Base-by-base conservation (phyloP, 2,329 filamentous ascomycete species). In the Talaromyces sp. region DNA sequence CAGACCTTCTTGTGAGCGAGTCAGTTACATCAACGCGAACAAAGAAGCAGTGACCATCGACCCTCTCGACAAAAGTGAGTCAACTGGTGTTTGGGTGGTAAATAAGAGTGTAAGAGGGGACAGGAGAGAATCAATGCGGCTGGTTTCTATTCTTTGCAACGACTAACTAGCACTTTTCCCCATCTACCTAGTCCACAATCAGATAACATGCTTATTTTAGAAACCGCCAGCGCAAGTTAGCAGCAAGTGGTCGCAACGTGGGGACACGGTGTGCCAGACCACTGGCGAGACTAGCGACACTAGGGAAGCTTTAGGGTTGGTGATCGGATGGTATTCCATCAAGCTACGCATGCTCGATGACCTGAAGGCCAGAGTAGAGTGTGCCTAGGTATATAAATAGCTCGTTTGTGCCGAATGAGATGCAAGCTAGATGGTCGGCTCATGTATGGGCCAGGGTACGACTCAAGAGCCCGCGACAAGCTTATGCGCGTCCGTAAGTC, bases 61-160 rank as follows among this genome's bases (percentile, higher is more conserved):
- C 47, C 22, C 43, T 52, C 45, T 37, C 24, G 59, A 39, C 45
- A 33, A 24, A 16, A 39, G 19, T 31, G 37, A 58, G 56, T 6
- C 27, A 31, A 31, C 3, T 31, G 27, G 27, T 43, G n/a, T 27
- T 45, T 24, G 56, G n/a, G 56, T 45, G 19, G 11, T 10, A 66
- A 66, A 56, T 57, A 59, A 68, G 50, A 62, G 45, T 65, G 52
- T 56, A 33, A 16, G 52, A 37, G 31, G 52, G 52, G 31, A n/a
- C 31, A 22, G 52, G 52, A 39, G 63, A 68, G 65, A 31, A 54
- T 27, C 62, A 47, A 27, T 58, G 66, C 68, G 67, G 60, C 66
- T 67, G 65, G 71, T 68, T 70, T 70, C 70, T 70, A 72, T 72
- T 74, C 69, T 71, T 73, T 72, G 72, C 73, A 72, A 69, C 68